These are phyloP conservation scores for Hirschioporus abietinus DNA, from an alignment of 768 basidiomycete species.

Conservation along the genomic window DNA sequence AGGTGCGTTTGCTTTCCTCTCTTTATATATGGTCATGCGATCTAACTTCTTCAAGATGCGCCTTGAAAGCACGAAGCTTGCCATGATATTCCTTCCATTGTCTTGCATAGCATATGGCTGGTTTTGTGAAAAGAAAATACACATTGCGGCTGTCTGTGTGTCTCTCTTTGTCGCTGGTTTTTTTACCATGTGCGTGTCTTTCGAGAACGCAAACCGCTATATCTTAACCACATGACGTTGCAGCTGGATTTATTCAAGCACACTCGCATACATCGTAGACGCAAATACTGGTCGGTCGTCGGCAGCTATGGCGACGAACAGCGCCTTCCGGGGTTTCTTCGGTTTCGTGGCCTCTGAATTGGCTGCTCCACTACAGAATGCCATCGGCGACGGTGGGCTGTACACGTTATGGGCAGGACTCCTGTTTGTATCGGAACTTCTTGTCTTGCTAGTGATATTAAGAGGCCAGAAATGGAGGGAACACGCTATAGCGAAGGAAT, in stretches of 20 bases:
- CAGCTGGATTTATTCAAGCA: slow-evolving; percentile 60
- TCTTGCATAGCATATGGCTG: slow-evolving; percentile 69
- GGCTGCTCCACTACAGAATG: slow-evolving; percentile 65
- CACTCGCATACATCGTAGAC: slow-evolving; percentile 83
- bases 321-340: slow-evolving; percentile 61
- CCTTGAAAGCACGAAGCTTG: slow-evolving; percentile 53
- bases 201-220: background rate
- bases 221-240: background rate
- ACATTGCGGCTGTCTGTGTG: slow-evolving; percentile 65
- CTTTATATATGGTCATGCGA: slow-evolving; percentile 2
- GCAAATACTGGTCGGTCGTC: slow-evolving; percentile 78
- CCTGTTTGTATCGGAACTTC: slow-evolving; percentile 43
- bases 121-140: slow-evolving; percentile 57
- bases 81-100: slow-evolving; percentile 53
- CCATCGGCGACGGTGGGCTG: slow-evolving; percentile 74
- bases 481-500: slow-evolving; percentile 20
- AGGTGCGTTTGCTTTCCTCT: slow-evolving; percentile 37
- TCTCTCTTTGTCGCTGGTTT: slow-evolving; percentile 72
- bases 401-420: slow-evolving; percentile 65
- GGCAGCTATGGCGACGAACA: slow-evolving; percentile 71
- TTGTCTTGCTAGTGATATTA: slow-evolving; percentile 53
- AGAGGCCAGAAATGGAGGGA: slow-evolving; percentile 60
- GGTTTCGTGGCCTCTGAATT: slow-evolving; percentile 70
- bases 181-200: slow-evolving; percentile 56
- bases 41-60: slow-evolving; percentile 50